phyloP scores from a whole-genome alignment of 257 asterid species.

The Solanum lycopersicoides region DNA sequence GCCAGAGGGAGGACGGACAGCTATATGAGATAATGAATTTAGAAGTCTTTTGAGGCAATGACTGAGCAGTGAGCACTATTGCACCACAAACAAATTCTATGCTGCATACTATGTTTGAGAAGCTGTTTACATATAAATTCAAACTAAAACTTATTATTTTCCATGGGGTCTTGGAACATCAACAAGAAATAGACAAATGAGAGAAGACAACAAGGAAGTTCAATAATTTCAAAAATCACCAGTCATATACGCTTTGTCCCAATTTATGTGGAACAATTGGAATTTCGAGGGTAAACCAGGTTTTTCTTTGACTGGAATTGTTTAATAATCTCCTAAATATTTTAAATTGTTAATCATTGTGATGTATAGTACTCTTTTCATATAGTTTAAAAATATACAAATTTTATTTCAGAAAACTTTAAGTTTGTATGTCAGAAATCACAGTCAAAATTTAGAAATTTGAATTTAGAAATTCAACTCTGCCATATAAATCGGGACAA shows the following conservation, averaged over 20 bases:
- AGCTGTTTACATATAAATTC: not conserved
- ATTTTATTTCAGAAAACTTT: no score
- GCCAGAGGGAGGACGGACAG: not conserved
- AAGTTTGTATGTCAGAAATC: no score
- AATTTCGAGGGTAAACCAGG: not conserved
- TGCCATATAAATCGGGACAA: not conserved
- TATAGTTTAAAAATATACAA: not conserved
- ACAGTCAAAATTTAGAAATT: not conserved
- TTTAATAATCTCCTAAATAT: not conserved
- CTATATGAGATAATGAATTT: not conserved
- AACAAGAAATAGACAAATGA: not conserved
- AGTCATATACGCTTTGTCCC: not conserved
- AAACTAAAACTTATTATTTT: not conserved
- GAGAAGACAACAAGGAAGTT: not conserved
- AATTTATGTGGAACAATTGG: not conserved
- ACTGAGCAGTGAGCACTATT: not conserved
- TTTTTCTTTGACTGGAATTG: not conserved
- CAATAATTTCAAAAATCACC: not conserved
- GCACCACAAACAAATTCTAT: not conserved
- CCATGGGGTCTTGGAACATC: not conserved
- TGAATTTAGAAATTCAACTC: not conserved
- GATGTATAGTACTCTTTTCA: not conserved
- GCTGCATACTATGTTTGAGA: not conserved
- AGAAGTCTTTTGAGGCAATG: not conserved
- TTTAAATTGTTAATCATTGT: not conserved